Evolutionary conservation across 1,284 basidiomycete species (phyloP), one percentile per base, ranked within the genome.

Genomic region (Melampsora medusae): DNA sequence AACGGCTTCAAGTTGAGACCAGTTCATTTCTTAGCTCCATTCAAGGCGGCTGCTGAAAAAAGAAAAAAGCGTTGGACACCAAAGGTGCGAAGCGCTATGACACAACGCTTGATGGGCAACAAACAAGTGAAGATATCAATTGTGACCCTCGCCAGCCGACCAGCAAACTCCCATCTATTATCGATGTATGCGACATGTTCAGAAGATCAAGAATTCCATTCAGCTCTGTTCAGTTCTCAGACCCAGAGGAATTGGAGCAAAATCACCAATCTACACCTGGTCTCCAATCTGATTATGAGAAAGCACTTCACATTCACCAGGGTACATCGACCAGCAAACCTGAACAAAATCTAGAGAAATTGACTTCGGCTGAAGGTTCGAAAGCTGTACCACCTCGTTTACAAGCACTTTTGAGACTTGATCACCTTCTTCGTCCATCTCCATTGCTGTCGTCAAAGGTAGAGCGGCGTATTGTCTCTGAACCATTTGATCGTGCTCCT

Each of bases 371-470:
- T 56, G n/a, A 56, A 28, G n/a, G 53, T 56, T 28, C 53, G 22
- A 56, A 28, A 22, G 53, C 53, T 56, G 53, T n/a, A 48, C 68
- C 28, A 16, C 68, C 68, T 14, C 59, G 69, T 19, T 48, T 71
- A 25, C 59, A 71, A 35, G 38, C 69, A 19, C 60, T 71, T 22
- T 61, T 71, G 35, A 62, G 61, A 28, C 60, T 71, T 16, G 69
- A 71, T 7, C 38, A 71, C 50, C 69, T 71, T 33, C 59, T 64
- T 19, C 59, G 69, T 14, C 69, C 69, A 16, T 71, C 69, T n/a
- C 69, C 69, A 16, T 71, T 59, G 4, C 28, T 71, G 3, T 38
- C 42, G 28, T 42, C 61, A 28, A 50, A 19, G 17, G 38, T 31
- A 5, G 31, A 56, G 9, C 69, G 59, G 10, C 22, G 60, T 2